Evolutionary conservation across 1,139 yeast species (phyloP), one percentile per base, ranked within the genome.

Genomic region (Taphrina sp.): DNA sequence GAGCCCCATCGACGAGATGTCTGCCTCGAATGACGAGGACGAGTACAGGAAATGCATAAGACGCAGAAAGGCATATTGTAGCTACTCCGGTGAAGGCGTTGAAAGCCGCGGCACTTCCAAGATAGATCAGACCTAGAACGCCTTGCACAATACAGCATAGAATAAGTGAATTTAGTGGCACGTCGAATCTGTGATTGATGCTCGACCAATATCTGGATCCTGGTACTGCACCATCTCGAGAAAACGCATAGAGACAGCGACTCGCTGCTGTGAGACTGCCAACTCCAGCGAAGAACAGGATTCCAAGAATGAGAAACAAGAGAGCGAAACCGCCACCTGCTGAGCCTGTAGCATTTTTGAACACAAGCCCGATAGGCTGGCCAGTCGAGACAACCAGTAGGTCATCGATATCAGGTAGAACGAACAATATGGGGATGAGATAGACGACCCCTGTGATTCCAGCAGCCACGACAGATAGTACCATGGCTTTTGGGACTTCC

Each of bases 161-260:
- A 37, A 51, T 42, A 8, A 54, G 45, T 1, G 58, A 53, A 20
- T 43, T 42, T 20, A 57, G 37, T 1, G 59, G 59, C 5, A 52
- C 42, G 14, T 46, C 53, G 14, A 42, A 33, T 1, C 33, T 35
- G 8, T 41, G 38, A 23, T 54, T 54, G 51, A 54, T 52, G 22
- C 33, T 39, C 33, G 49, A 20, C 58, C 58, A 54, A 16, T 33
- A 60, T 60, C 66, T 60, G 12, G 82, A 79, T 63, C 76, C 81
- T 0, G 96, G 96, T 44, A 88, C 72, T 0, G 94, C 95, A 39
- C 85, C 89, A 67, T 88, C 96, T 69, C 96, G 80, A 54, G 95
- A 87, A 70, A 88, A 83, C 10, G 95, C 88, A 71, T 82, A 88
- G 0, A 90, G 84, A 33, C 86, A 81, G 72, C 96, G 80, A 4